Conservation (phyloP, 331 rosid species). For the Phaseolus coccineus region DNA sequence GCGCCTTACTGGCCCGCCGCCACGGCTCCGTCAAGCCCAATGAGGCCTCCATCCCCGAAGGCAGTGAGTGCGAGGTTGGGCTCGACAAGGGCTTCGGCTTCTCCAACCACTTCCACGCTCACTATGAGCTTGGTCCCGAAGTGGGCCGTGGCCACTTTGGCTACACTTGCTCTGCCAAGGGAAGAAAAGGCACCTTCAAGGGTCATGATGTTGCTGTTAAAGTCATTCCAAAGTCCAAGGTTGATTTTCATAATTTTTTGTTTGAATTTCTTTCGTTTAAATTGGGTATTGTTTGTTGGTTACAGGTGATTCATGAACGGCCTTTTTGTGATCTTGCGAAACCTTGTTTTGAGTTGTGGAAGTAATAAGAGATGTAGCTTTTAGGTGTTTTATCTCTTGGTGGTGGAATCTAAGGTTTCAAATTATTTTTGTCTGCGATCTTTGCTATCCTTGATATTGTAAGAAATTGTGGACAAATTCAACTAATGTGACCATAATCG, state of each 20-base stretch:
- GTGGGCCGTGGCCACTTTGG: slow-evolving; percentile 99
- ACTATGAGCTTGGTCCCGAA: slow-evolving; percentile 82
- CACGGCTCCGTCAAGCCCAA: slow-evolving; percentile 89
- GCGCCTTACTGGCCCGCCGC: slow-evolving; percentile 78
- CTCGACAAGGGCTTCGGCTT: slow-evolving; percentile 80
- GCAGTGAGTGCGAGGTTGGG: slow-evolving; percentile 74
- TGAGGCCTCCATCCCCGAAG: slow-evolving; percentile 88
- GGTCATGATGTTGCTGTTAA: slow-evolving; percentile 92
- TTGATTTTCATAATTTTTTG: slow-evolving; percentile 25
- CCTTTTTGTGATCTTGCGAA: background rate
- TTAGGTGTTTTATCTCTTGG: slow-evolving; percentile 16
- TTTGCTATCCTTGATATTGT: background rate
- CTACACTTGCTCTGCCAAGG: slow-evolving; percentile 85
- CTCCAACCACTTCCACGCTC: slow-evolving; percentile 61
- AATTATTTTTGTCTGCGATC: background rate
- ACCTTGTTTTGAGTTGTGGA: slow-evolving; percentile 5
- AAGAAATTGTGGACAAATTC: background rate
- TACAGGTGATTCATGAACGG: background rate
- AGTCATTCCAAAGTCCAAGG: slow-evolving; percentile 96
- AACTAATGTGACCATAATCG: background rate
- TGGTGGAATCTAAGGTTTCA: background rate
- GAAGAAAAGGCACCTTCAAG: slow-evolving; percentile 75
- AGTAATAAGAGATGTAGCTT: slow-evolving; percentile 27
- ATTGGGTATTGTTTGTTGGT: background rate
- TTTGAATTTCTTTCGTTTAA: background rate